These are phyloP conservation scores for Leccinum disarticulatum DNA, from an alignment of 768 basidiomycete species.

Conservation along the genomic window DNA sequence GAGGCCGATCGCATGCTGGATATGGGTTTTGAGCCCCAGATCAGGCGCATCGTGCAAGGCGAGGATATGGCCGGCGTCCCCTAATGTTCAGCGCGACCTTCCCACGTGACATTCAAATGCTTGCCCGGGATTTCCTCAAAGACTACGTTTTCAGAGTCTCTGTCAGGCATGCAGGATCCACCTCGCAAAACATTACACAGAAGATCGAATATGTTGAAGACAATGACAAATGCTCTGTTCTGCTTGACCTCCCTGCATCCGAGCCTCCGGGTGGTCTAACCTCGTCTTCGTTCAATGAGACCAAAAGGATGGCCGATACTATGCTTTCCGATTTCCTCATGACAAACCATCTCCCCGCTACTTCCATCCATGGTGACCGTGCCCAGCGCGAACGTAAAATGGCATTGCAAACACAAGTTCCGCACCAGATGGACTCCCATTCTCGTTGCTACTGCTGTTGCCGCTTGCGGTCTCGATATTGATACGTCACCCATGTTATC, in stretches of 20 bases:
- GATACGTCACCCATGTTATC: slow-evolving; percentile 92
- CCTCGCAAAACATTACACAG: slow-evolving; percentile 99
- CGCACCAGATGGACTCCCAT: slow-evolving; percentile 92
- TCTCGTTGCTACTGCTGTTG: slow-evolving; percentile 97
- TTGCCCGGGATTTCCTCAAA: slow-evolving; percentile 94
- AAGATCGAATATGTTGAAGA: slow-evolving; percentile 99
- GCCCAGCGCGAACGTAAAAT: slow-evolving; percentile 96
- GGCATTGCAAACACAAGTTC: slow-evolving; percentile 86
- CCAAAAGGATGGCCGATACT: slow-evolving; percentile 95
- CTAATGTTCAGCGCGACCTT: slow-evolving; percentile 99
- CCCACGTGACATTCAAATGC: slow-evolving; percentile 97
- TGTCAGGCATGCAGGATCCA: slow-evolving; percentile 96
- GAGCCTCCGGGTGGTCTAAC: slow-evolving; percentile 68
- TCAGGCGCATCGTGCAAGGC: slow-evolving; percentile 95
- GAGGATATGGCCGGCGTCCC: slow-evolving; percentile 97
- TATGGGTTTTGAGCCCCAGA: slow-evolving; percentile 99
- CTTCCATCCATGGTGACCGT: slow-evolving; percentile 97
- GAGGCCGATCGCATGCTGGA: slow-evolving; percentile 99
- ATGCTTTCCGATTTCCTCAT: slow-evolving; percentile 96
- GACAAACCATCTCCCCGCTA: slow-evolving; percentile 78
- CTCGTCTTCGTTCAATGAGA: slow-evolving; percentile 92
- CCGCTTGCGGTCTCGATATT: slow-evolving; percentile 98
- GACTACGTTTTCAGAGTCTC: slow-evolving; percentile 95
- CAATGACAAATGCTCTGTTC: slow-evolving; percentile 91
- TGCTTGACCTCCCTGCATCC: slow-evolving; percentile 89